Evolutionary conservation across 2,329 filamentous ascomycete genomes (phyloP).

Genomic region (Ophiocordyceps camponoti-floridani): DNA sequence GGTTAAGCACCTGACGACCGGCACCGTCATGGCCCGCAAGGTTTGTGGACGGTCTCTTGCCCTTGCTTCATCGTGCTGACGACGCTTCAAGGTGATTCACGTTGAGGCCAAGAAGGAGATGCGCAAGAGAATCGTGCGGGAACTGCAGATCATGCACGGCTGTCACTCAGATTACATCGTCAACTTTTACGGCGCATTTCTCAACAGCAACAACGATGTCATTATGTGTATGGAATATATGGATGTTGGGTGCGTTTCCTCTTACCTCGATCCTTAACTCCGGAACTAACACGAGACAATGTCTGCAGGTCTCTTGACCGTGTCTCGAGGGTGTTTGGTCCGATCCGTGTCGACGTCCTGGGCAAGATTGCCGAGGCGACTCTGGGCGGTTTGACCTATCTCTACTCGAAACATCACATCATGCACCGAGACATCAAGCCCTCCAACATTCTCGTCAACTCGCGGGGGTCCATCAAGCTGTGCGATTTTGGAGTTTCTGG

Average conservation of each 20-base stretch:
- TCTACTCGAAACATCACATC: slow-evolving; percentile 89
- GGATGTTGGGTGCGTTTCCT: slow-evolving; percentile 75
- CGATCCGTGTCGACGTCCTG: slow-evolving; percentile 85
- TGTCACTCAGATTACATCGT: slow-evolving; percentile 96
- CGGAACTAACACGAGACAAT: background rate
- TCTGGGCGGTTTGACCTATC: slow-evolving; percentile 80
- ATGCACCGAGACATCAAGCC: slow-evolving; percentile 99
- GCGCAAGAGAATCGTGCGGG: slow-evolving; percentile 88
- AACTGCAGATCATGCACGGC: slow-evolving; percentile 95
- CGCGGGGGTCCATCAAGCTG: slow-evolving; percentile 82
- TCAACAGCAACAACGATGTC: slow-evolving; percentile 92
- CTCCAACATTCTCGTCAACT: slow-evolving; percentile 94
- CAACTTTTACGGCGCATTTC: slow-evolving; percentile 91
- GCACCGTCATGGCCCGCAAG: slow-evolving; percentile 96
- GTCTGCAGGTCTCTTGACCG: slow-evolving; percentile 63
- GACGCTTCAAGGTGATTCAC: slow-evolving; percentile 59
- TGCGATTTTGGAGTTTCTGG: slow-evolving; percentile 99
- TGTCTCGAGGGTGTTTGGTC: slow-evolving; percentile 87
- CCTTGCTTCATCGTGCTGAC: slow-evolving; percentile 4
- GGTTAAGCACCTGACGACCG: slow-evolving; percentile 84
- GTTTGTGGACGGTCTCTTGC: slow-evolving; percentile 24
- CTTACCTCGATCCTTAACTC: background rate
- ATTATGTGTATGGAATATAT: slow-evolving; percentile 99
- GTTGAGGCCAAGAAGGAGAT: slow-evolving; percentile 97
- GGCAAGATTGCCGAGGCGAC: slow-evolving; percentile 97